Evolutionary conservation across 129 eudicot genomes (phyloP), one percentile per base, ranked within the genome.

Genomic region (Dittrichia graveolens): DNA sequence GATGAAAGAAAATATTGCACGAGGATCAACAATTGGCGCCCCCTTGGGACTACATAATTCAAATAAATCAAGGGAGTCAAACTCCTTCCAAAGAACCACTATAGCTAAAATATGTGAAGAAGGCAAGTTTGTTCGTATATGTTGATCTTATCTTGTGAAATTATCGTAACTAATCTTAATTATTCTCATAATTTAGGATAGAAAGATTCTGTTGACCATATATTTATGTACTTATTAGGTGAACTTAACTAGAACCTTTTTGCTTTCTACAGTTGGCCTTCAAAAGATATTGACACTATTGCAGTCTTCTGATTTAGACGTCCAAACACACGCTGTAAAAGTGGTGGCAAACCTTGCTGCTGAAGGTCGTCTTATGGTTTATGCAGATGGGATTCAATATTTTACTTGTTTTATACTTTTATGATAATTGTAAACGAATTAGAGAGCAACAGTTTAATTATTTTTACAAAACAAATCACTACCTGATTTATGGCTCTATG

Each of bases 261-360:
- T 77, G 62, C 13, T 75, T 78, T 65, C 38, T 66, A 47, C 91
- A 94, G 98, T 90, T 85, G 98, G 98, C 68, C 87, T 94, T 74
- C 90, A 87, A 67, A 94, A 90, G 91, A 90, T 94, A 67, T 61
- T 94, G 68, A 81, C 90, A 6, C 53, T 94, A 77, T 73, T 94
- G 75, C 81, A 84, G 59, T 94, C 96, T 65, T 82, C 80, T 66
- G 98, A 94, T 84, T 64, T 85, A 66, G 97, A 90, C 42, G 89
- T 87, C 78, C 98, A 94, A 83, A 90, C 82, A 48, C 97, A 94
- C 65, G 98, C 97, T 64, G 95, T 90, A 40, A 94, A 94, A 84
- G 93, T 94, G 61, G 92, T 90, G 53, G 98, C 98, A 65, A 94
- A 94, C 73, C 98, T 94, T 71, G 98, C 97, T 75, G 98, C 98